Evolutionary conservation across 2,329 filamentous ascomycete genomes (phyloP), one percentile per base, ranked within the genome.

Genomic region (Pezicula carpinea): DNA sequence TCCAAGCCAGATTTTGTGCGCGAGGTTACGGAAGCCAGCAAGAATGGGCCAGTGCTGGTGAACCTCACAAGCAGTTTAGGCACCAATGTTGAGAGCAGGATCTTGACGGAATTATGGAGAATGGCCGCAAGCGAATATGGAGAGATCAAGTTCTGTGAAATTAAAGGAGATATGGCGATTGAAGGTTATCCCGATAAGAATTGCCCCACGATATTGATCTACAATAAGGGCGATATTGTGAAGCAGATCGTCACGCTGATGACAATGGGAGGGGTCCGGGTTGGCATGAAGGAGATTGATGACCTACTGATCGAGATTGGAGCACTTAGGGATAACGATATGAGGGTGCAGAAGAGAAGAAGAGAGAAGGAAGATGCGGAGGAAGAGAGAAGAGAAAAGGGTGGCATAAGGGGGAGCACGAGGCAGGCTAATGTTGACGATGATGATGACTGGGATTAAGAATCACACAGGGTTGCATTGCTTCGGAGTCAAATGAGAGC

Each of bases 121-220:
- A 82, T 90, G 61, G 77, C 93, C 34, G 92, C 93, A 1, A 71
- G 69, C 50, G 89, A 92, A 61, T 99, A 90, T 62, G 89, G 90
- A 17, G 92, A 99, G 55, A 74, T 99, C 66, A 99, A 99, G 70
- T 99, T 99, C 69, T 97, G 92, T 66, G 89, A 97, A 70, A 97
- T 99, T 57, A 80, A 85, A 57, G 93, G 85, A 6, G 84, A 89
- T 62, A 82, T 96, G 70, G 96, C 93, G 48, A 96, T 99, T 58
- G 93, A 97, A 66, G 89, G 89, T 34, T 99, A 99, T 66, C 93
- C 93, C 2, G 93, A 97, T 60, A 79, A 80, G 48, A 99, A 99
- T 66, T 96, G 90, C 48, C 93, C 93, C 2, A 99, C 93, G 0
- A 89, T 99, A 31, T 64, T 99, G 53, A 80, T 96, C 0, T 99